Evolutionary conservation across 164 flowering plant species (phyloP).

Genomic region (Vitis rupestris): DNA sequence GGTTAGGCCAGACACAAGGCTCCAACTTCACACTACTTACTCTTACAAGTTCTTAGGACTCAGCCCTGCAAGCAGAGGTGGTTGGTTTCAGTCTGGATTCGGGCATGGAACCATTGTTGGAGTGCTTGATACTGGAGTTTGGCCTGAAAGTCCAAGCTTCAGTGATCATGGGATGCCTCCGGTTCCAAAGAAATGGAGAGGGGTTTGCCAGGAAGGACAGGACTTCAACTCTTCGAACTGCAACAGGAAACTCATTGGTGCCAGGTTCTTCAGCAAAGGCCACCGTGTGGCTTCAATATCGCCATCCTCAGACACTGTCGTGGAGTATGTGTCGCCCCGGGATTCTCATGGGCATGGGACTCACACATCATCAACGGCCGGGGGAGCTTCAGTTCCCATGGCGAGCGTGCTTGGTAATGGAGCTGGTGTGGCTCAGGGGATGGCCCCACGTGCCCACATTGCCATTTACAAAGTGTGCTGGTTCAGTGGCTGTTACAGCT

Average conservation of each 20-base stretch:
- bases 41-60: slow-evolving; percentile 83
- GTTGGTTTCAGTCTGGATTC: slow-evolving; percentile 42
- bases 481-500: slow-evolving; percentile 88
- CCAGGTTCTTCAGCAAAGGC: slow-evolving; percentile 71
- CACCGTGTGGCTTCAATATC: slow-evolving; percentile 46
- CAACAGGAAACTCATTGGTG: slow-evolving; percentile 84
- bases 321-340: slow-evolving; percentile 69
- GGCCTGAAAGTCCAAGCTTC: slow-evolving; percentile 97
- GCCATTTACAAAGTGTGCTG: slow-evolving; percentile 96
- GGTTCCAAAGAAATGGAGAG: slow-evolving; percentile 72
- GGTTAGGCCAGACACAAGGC: slow-evolving; percentile 46
- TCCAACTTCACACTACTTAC: slow-evolving; percentile 69
- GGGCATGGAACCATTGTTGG: slow-evolving; percentile 78
- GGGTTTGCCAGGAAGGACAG: slow-evolving; percentile 72
- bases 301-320: slow-evolving; percentile 8
- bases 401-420: slow-evolving; percentile 80
- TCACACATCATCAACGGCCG: slow-evolving; percentile 93
- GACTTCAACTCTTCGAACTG: slow-evolving; percentile 56
- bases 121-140: slow-evolving; percentile 83
- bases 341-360: slow-evolving; percentile 93
- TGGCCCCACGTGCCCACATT: slow-evolving; percentile 88
- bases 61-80: slow-evolving; percentile 16
- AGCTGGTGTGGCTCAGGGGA: slow-evolving; percentile 77
- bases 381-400: slow-evolving; percentile 55
- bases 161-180: slow-evolving; percentile 64